Conservation (phyloP, 768 basidiomycete genomes). For the Cyclocybe aegerita region DNA sequence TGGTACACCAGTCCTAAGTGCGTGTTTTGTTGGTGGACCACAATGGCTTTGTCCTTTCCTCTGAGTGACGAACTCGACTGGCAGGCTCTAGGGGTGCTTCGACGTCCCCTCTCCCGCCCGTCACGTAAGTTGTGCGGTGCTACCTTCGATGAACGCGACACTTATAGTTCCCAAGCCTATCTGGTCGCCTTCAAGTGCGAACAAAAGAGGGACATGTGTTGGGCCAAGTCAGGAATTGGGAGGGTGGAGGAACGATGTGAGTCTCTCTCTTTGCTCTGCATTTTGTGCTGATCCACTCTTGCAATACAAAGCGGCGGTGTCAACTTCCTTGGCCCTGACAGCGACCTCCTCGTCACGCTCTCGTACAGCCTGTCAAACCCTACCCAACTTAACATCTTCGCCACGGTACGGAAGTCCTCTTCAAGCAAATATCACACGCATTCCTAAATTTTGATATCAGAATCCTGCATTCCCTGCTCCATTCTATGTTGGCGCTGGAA, state of each 20-base stretch:
- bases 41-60: no score
- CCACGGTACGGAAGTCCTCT: slow-evolving; percentile 26
- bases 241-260: slow-evolving; percentile 26
- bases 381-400: slow-evolving; percentile 30
- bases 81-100: not conserved
- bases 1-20: slow-evolving; percentile 1
- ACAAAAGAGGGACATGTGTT: slow-evolving; percentile 24
- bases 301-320: slow-evolving; percentile 30
- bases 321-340: slow-evolving; percentile 26
- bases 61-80: no score
- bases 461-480: slow-evolving; percentile 37
- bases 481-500: slow-evolving; percentile 38
- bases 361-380: slow-evolving; percentile 19
- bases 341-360: slow-evolving; percentile 32
- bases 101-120: slow-evolving; percentile 22
- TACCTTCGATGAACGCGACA: not conserved
- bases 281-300: not conserved
- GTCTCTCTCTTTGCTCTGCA: not conserved
- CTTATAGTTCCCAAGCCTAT: slow-evolving; percentile 21
- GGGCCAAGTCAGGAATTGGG: slow-evolving; percentile 32
- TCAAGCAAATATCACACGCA: not conserved
- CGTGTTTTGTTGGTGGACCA: not conserved
- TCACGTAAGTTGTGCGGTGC: slow-evolving; percentile 20
- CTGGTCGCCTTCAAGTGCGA: slow-evolving; percentile 38
- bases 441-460: slow-evolving; percentile 19